A percentile compares a stretch with the other conserved stretches of the same genome.
Evolutionary conservation across 495 filamentous ascomycete species (phyloP).

Genomic region (Penicillium steckii): DNA sequence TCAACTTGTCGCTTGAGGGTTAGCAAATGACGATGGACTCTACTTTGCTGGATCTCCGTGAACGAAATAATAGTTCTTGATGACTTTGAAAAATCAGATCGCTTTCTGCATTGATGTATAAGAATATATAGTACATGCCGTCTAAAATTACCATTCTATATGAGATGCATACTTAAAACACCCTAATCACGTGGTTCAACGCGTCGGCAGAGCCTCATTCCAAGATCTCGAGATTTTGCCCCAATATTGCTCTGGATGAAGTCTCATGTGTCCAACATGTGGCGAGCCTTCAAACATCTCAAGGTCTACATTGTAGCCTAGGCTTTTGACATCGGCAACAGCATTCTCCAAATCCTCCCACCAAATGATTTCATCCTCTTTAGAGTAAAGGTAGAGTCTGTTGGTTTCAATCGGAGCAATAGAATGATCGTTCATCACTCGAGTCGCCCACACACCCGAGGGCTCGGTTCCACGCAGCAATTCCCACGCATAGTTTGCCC

Average conservation of each 20-base stretch:
- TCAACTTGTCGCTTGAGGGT: too few relatives aligned
- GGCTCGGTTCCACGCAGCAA: conserved; percentile 14
- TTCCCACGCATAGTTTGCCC: conserved; percentile 16
- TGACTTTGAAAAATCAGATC: background rate
- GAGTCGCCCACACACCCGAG: conserved; percentile 22
- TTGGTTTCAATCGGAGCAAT: conserved; percentile 11
- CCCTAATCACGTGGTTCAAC: background rate
- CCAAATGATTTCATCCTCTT: conserved; percentile 53
- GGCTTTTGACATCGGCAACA: conserved; percentile 38
- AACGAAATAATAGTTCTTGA: too few relatives aligned
- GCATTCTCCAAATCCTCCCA: conserved; percentile 54
- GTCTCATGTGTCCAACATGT: conserved; percentile 56
- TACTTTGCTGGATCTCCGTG: too few relatives aligned
- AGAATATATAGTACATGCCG: background rate
- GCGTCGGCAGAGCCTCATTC: conserved; percentile 21
- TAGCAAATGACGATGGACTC: too few relatives aligned
- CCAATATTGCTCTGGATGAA: conserved; percentile 55
- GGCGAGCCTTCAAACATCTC: conserved; percentile 52
- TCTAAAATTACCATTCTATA: background rate
- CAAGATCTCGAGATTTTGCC: conserved; percentile 41
- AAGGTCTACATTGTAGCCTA: conserved; percentile 40
- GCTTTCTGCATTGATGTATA: background rate
- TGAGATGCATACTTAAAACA: background rate
- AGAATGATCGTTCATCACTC: conserved; percentile 22
- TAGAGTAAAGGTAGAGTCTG: conserved; percentile 51